Percentiles rank a stretch among this genome's conserved stretches.
These are phyloP conservation scores for Pseudogymnoascus sp. DNA, from an alignment of 2,329 filamentous ascomycete species.

Conservation along the genomic window DNA sequence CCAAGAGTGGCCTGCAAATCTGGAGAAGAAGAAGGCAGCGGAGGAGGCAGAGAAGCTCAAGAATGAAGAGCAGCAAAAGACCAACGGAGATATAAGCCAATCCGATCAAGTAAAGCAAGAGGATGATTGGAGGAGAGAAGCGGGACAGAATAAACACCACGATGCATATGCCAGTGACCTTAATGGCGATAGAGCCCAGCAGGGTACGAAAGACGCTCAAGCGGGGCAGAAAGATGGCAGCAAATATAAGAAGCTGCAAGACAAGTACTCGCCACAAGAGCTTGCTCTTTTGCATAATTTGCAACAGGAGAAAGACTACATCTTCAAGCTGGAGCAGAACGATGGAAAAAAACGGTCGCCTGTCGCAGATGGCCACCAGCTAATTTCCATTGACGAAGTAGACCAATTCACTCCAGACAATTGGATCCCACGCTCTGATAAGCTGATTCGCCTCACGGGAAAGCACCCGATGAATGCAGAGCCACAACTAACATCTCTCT, in stretches of 20 bases:
- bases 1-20: slow-evolving; percentile 41
- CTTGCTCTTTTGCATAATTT: slow-evolving; percentile 35
- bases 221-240: slow-evolving; percentile 14
- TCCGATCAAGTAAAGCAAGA: slow-evolving; percentile 18
- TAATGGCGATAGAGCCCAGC: slow-evolving; percentile 17
- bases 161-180: slow-evolving; percentile 14
- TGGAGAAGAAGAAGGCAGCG: slow-evolving; percentile 30
- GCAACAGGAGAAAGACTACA: slow-evolving; percentile 37
- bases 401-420: slow-evolving; percentile 47
- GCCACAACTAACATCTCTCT: slow-evolving; percentile 34
- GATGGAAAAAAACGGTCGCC: slow-evolving; percentile 35
- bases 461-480: slow-evolving; percentile 47
- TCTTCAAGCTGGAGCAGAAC: slow-evolving; percentile 34
- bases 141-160: slow-evolving; percentile 20
- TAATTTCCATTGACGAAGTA: slow-evolving; percentile 37
- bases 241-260: slow-evolving; percentile 27
- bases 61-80: slow-evolving; percentile 19
- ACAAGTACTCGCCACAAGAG: slow-evolving; percentile 35
- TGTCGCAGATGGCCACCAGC: slow-evolving; percentile 25
- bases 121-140: slow-evolving; percentile 14
- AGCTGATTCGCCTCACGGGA: slow-evolving; percentile 43
- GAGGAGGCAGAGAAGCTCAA: slow-evolving; percentile 26
- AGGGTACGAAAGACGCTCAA: slow-evolving; percentile 25
- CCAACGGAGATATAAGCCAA: slow-evolving; percentile 27
- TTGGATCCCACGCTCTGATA: slow-evolving; percentile 40